phyloP scores from a whole-genome alignment of 73 alveolate genomes.

The Paramecium caudatum region DNA sequence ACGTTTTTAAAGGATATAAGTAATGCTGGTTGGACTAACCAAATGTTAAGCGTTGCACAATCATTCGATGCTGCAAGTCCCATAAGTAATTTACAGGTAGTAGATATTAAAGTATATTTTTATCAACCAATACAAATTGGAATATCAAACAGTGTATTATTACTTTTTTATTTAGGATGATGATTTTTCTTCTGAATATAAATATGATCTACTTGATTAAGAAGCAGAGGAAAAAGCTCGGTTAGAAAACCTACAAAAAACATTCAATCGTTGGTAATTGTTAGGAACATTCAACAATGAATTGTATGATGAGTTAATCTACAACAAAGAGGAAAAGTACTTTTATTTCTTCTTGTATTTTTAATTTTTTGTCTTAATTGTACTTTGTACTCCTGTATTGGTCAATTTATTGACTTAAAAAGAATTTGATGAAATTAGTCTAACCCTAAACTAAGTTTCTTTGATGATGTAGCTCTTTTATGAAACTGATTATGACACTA shows the following conservation, averaged over 20 bases:
- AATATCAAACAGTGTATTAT: background rate
- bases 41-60: background rate
- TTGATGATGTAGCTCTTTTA: constrained; percentile 16
- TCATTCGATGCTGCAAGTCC: background rate
- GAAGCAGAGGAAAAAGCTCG: background rate
- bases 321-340: too few relatives aligned
- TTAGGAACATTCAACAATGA: background rate
- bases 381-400: too few relatives aligned
- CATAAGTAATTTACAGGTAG: background rate
- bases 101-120: constrained; percentile 17
- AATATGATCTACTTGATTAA: constrained; percentile 11
- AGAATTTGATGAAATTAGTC: too few relatives aligned
- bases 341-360: too few relatives aligned
- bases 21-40: constrained; percentile 15
- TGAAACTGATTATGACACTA: constrained; percentile 22
- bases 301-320: too few relatives aligned
- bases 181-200: constrained; percentile 6
- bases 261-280: constrained; percentile 3
- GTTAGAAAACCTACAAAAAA: background rate
- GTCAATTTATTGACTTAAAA: too few relatives aligned
- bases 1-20: background rate
- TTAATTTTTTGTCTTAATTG: too few relatives aligned
- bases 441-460: constrained; percentile 24
- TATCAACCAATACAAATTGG: background rate
- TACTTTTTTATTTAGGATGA: background rate